Evolutionary conservation across 192 early-diverging fungal genomes (phyloP).

Genomic region (Backusella parvicylindrica): DNA sequence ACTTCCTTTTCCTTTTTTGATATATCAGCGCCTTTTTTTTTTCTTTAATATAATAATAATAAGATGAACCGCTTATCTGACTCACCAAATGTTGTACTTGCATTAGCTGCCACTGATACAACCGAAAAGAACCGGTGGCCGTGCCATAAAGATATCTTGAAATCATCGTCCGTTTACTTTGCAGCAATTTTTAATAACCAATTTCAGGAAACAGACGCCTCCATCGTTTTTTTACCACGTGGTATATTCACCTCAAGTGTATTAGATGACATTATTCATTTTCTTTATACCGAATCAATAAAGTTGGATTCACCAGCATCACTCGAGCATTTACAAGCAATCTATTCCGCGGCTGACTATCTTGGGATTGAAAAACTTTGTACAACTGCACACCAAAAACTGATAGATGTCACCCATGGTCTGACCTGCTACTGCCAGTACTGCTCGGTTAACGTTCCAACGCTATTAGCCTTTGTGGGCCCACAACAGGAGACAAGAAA

Average conservation of each 20-base stretch:
- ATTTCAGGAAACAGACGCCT: slow-evolving; percentile 24
- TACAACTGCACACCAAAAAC: background rate
- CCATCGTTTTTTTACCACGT: slow-evolving; percentile 23
- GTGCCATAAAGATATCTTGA: slow-evolving; percentile 16
- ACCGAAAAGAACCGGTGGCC: slow-evolving; percentile 12
- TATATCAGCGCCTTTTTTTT: background rate
- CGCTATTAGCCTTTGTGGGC: background rate
- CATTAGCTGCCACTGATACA: background rate
- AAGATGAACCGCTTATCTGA: background rate
- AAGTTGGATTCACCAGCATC: background rate
- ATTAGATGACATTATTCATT: slow-evolving; percentile 16
- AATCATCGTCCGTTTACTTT: slow-evolving; percentile 23
- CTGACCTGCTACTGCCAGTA: slow-evolving; percentile 14
- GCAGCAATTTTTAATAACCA: slow-evolving; percentile 27
- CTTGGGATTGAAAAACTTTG: slow-evolving; percentile 26
- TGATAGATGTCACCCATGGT: slow-evolving; percentile 7
- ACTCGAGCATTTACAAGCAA: background rate
- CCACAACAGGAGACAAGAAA: slow-evolving; percentile 1
- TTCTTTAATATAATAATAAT: background rate
- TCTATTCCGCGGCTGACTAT: slow-evolving; percentile 13
- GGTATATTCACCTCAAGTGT: slow-evolving; percentile 16
- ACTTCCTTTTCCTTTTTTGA: background rate
- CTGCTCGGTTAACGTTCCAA: slow-evolving; percentile 14
- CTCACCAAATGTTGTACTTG: slow-evolving; percentile 16
- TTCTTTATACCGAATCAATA: slow-evolving; percentile 19